Conservation (phyloP, 2,329 filamentous ascomycete genomes). For the Aspergillus niger region DNA sequence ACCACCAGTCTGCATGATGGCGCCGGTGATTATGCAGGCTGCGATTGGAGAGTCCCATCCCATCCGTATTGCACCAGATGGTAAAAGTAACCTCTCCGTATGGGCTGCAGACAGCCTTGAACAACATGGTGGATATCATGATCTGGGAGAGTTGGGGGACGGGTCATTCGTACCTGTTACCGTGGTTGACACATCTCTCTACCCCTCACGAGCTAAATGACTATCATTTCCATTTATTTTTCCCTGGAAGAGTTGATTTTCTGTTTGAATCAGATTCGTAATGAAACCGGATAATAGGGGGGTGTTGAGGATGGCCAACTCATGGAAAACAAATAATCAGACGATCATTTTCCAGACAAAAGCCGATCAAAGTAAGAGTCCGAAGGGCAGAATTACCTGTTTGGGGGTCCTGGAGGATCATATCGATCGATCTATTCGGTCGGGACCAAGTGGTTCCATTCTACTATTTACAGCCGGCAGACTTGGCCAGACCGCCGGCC, state of each 20-base stretch:
- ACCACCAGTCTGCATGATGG: neutral
- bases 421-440: constrained; percentile 15
- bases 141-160: neutral
- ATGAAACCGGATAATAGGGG: neutral
- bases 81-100: too few relatives aligned
- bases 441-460: constrained; percentile 12
- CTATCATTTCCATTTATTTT: too few relatives aligned
- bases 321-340: neutral
- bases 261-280: neutral
- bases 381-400: constrained; percentile 1
- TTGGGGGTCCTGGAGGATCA: neutral
- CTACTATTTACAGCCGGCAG: constrained; percentile 20
- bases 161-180: constrained; percentile 2
- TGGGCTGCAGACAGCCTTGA: neutral
- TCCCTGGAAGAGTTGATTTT: neutral
- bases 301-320: neutral
- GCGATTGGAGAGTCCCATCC: neutral
- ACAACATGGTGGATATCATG: neutral
- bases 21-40: constrained; percentile 16
- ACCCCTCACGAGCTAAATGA: constrained; percentile 1
- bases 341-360: neutral
- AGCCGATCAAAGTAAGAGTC: neutral
- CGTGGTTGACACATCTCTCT: neutral
- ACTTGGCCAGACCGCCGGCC: constrained; percentile 23
- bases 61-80: constrained; percentile 4